A percentile compares a stretch with the other conserved stretches of the same genome.
phyloP scores from a whole-genome alignment of 1,284 basidiomycete genomes.

The Tranzscheliella williamsii region DNA sequence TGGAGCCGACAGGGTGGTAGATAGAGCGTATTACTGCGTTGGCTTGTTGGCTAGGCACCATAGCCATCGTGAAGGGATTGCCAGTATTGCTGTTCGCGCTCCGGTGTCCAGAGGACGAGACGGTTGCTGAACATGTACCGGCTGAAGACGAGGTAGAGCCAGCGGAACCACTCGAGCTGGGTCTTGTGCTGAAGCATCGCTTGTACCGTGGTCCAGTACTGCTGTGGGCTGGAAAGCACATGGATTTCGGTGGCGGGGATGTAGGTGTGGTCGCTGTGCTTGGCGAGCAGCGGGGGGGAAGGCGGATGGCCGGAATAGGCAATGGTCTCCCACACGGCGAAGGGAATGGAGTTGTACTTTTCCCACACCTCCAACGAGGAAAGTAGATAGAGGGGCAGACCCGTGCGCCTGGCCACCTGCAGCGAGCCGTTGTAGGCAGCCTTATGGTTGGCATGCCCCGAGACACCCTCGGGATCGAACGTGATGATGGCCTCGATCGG shows the following conservation, averaged over 20 bases:
- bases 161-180: slow-evolving; percentile 59
- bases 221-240: slow-evolving; percentile 14
- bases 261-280: not conserved
- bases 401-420: slow-evolving; percentile 51
- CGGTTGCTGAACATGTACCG: slow-evolving; percentile 47
- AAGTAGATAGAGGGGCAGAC: slow-evolving; percentile 24
- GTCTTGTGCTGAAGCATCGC: slow-evolving; percentile 53
- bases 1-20: no score
- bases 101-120: slow-evolving; percentile 24
- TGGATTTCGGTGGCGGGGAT: slow-evolving; percentile 17
- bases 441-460: slow-evolving; percentile 85
- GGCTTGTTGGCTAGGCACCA: no score
- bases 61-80: no score
- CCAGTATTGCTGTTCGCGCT: no score
- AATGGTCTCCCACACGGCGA: slow-evolving; percentile 28
- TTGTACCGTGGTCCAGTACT: slow-evolving; percentile 27
- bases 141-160: slow-evolving; percentile 50
- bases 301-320: slow-evolving; percentile 8
- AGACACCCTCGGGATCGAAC: slow-evolving; percentile 81
- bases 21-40: no score
- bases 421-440: slow-evolving; percentile 66
- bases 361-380: slow-evolving; percentile 25
- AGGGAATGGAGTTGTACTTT: slow-evolving; percentile 37
- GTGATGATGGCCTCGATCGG: slow-evolving; percentile 72
- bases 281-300: not conserved